Base-by-base conservation (phyloP, 2,329 filamentous ascomycete genomes). In the Curvularia hawaiiensis region DNA sequence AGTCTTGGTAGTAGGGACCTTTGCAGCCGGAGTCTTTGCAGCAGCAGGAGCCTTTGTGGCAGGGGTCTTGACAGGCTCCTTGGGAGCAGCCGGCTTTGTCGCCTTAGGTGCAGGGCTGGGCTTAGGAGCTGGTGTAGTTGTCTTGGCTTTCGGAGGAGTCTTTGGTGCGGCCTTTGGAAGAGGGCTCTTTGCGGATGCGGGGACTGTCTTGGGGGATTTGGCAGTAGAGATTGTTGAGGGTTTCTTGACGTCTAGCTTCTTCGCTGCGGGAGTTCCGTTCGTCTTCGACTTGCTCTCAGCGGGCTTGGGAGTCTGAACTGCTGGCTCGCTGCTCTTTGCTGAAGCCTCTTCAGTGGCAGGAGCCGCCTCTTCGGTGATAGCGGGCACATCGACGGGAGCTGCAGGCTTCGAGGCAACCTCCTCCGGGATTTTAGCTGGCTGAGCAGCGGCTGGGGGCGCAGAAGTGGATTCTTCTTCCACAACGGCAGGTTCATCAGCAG, bases 321-420 rank as follows among this genome's bases (percentile, higher is more conserved):
- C 47, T 38, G 35, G 16, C n/a, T 38, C 35, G 35, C 16, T 38
- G 16, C 35, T 38, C 35, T 38, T 38, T 38, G 35, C 16, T 28
- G 44, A n/a, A 14, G 49, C 14, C 40, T 43, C 54, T 22, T 45
- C 44, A 22, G 39, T 18, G 10, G 78, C 72, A 28, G 77, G 74
- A 43, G 62, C 51, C 39, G 75, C 62, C n/a, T 75, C 76, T 33
- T 71, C 77, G 46, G 78, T 75, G 14, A 79, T 73, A 28, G 77
- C 75, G 39, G 62, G 50, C 31, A 55, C 61, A 33, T 66, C 63
- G 35, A 75, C 76, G 2, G 75, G 72, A 48, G 78, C 73, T 28
- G 75, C 73, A 10, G 79, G 77, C 66, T 77, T 77, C 8, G 35
- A n/a, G 35, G 16, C 35, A 10, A 18, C 35, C n/a, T 38, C 35